Evolutionary conservation across 1,139 yeast genomes (phyloP).

Genomic region (Yamadazyma triangularis): DNA sequence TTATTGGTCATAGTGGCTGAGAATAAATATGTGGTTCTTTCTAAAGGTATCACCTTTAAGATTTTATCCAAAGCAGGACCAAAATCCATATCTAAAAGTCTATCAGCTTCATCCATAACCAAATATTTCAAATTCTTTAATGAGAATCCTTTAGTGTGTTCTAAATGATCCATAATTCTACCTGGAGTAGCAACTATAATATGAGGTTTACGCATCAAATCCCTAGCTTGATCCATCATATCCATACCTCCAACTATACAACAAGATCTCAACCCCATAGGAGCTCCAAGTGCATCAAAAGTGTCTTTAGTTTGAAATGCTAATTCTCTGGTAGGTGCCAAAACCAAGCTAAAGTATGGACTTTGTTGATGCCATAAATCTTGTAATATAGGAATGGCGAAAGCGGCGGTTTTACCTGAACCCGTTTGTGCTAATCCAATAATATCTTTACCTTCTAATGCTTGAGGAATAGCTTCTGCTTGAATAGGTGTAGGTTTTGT

Average conservation of each 20-base stretch:
- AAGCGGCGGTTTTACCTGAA: constrained; percentile 83
- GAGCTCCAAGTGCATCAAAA: constrained; percentile 85
- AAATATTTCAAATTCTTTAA: constrained; percentile 74
- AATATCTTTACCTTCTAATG: constrained; percentile 78
- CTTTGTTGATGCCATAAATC: constrained; percentile 84
- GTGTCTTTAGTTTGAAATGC: constrained; percentile 96
- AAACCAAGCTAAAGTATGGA: constrained; percentile 82
- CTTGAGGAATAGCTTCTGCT: constrained; percentile 86
- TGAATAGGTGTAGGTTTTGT: constrained; percentile 87
- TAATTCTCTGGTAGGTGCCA: constrained; percentile 95
- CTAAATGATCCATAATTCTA: constrained; percentile 90
- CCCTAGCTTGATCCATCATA: constrained; percentile 96
- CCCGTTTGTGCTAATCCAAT: constrained; percentile 84
- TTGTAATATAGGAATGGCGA: constrained; percentile 86
- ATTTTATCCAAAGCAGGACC: constrained; percentile 92
- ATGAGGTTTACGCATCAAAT: constrained; percentile 90
- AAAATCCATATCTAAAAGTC: constrained; percentile 92
- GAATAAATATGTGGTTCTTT: constrained; percentile 81
- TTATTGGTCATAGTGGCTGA: constrained; percentile 97
- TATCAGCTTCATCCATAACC: constrained; percentile 97
- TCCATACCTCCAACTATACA: constrained; percentile 98
- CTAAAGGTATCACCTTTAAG: constrained; percentile 76
- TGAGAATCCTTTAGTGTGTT: constrained; percentile 89
- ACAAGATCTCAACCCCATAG: constrained; percentile 83
- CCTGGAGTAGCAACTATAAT: constrained; percentile 81